Evolutionary conservation across 164 flowering plant species (phyloP).

Genomic region (Euptelea pleiosperma): DNA sequence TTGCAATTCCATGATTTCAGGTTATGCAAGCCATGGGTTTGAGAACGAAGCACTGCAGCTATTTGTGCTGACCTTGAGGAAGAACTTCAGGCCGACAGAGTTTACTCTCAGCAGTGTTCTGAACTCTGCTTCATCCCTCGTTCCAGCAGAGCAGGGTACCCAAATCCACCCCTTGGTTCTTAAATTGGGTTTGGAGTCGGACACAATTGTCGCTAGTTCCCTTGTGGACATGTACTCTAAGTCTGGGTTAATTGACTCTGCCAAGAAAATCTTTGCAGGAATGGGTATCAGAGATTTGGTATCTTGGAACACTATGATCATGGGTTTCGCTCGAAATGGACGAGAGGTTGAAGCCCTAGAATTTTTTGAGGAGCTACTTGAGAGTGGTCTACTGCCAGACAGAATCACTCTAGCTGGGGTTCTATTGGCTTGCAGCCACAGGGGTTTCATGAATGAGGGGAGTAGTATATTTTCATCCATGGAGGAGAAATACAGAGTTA

Average conservation of each 20-base stretch:
- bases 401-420: constrained; percentile 44
- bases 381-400: constrained; percentile 35
- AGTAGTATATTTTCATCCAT: constrained; percentile 40
- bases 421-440: constrained; percentile 51
- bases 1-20: constrained; percentile 57
- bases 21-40: constrained; percentile 42
- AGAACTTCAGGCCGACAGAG: constrained; percentile 41
- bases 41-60: constrained; percentile 37
- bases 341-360: constrained; percentile 32
- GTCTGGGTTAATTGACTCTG: constrained; percentile 38
- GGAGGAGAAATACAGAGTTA: constrained; percentile 44
- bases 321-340: constrained; percentile 49
- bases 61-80: constrained; percentile 37
- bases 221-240: constrained; percentile 56
- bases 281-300: constrained; percentile 47
- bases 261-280: constrained; percentile 33
- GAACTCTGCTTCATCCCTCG: constrained; percentile 27
- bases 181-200: constrained; percentile 47
- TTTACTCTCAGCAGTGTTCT: constrained; percentile 50
- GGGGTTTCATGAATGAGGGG: constrained; percentile 43
- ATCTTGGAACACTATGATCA: constrained; percentile 61
- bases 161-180: constrained; percentile 52
- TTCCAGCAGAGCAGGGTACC: constrained; percentile 39
- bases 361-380: constrained; percentile 34
- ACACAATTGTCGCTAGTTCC: constrained; percentile 48